Base-by-base conservation (phyloP, 2,329 filamentous ascomycete genomes). In the Alternaria sp. region DNA sequence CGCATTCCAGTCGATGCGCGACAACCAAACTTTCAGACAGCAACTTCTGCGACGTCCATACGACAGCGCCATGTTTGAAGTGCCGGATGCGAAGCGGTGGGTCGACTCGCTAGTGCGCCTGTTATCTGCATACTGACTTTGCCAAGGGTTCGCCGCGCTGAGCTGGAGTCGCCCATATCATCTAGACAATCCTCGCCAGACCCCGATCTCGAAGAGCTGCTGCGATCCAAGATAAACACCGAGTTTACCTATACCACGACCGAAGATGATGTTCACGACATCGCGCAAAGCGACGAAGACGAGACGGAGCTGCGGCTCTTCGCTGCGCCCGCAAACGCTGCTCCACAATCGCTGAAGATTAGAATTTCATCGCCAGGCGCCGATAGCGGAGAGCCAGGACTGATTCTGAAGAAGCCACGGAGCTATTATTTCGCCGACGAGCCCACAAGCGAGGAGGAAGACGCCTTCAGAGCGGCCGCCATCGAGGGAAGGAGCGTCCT, bases 171-270 rank as follows among this genome's bases (percentile, higher is more conserved):
- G 25, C 76, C 77, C 43, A 61, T 61, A 28, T 71, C 74, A 10
- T 79, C 77, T 11, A 71, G 75, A 6, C 75, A 73, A 57, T 77
- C 75, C 23, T 77, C 77, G 12, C 78, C 78, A 12, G 77, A 79
- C 50, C 73, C 75, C 51, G 69, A 68, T 45, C 58, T 79, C 30
- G 68, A 73, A 28, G 71, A 74, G 28, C 72, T 78, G 28, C 62
- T 80, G 28, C 76, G 74, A 26, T 68, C 71, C 17, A 73, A 64
- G n/a, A 54, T 71, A 8, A 61, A 66, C 43, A 55, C 64, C 54
- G 67, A 77, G 25, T 77, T 69, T 49, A 67, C 68, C 13, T 78
- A 73, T 58, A 73, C 72, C 10, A 63, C 66, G 9, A 45, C 61
- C 43, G 49, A 67, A 5, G 10, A 61, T 8, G 32, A 64, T 9